These are phyloP conservation scores for Chytriomyces hyalinus DNA, from an alignment of 192 early-diverging fungal genomes.

Conservation along the genomic window DNA sequence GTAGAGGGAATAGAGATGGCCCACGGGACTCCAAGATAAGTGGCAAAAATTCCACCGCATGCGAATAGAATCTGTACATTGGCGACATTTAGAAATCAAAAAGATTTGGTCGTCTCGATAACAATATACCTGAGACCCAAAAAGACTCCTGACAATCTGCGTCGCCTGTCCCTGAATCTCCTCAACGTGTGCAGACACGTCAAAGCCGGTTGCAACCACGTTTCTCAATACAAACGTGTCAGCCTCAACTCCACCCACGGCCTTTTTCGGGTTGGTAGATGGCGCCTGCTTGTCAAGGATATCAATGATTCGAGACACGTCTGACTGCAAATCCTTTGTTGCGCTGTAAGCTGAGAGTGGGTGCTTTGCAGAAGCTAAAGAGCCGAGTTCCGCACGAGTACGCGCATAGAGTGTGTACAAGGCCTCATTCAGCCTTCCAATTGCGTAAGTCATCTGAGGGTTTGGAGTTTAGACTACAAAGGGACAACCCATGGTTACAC, in stretches of 20 bases:
- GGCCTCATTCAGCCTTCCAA: constrained; percentile 52
- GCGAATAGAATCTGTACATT: constrained; percentile 27
- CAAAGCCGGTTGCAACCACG: constrained; percentile 42
- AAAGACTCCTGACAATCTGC: constrained; percentile 38
- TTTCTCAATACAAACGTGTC: constrained; percentile 48
- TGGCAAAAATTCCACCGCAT: constrained; percentile 30
- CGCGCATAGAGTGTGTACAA: constrained; percentile 38
- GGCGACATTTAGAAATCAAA: background rate
- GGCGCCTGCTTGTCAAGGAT: constrained; percentile 40
- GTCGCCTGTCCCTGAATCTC: constrained; percentile 40
- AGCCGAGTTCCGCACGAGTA: constrained; percentile 28
- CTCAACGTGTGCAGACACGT: constrained; percentile 38
- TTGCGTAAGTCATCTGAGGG: constrained; percentile 47
- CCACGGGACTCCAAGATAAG: constrained; percentile 47
- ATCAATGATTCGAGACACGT: constrained; percentile 35
- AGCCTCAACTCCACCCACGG: constrained; percentile 21
- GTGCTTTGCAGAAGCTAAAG: constrained; percentile 15
- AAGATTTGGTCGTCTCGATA: background rate
- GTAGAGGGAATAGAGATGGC: constrained; percentile 38
- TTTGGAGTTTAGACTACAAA: background rate
- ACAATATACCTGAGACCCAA: constrained; percentile 37
- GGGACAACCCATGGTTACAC: background rate
- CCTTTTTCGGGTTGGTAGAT: background rate
- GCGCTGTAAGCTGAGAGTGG: constrained; percentile 25
- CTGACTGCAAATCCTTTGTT: constrained; percentile 35